Conservation (phyloP, 2,329 filamentous ascomycete genomes). For the Nannizzia gypsea region DNA sequence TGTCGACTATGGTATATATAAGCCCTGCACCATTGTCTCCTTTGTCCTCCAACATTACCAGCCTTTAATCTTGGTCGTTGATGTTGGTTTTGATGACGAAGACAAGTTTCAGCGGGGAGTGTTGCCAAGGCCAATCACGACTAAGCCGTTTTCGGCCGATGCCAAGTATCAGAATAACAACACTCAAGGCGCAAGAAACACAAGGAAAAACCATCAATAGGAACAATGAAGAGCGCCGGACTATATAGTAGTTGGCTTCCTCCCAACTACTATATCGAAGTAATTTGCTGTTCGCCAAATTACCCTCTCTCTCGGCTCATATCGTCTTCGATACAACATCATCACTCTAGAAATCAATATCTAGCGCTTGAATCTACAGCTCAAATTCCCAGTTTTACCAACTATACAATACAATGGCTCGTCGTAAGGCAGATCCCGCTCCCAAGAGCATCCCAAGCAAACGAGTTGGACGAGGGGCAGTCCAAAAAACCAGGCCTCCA, state of each 20-base stretch:
- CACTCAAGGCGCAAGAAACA: neutral
- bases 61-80: neutral
- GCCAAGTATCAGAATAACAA: neutral
- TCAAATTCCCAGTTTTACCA: no score
- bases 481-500: neutral
- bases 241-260: neutral
- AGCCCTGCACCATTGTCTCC: neutral
- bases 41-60: neutral
- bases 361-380: no score
- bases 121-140: neutral
- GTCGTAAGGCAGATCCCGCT: no score
- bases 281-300: neutral
- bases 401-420: no score
- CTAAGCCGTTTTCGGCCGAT: neutral
- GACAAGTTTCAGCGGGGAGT: neutral
- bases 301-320: no score
- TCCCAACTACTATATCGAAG: neutral
- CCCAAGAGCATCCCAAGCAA: no score
- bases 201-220: neutral
- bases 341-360: no score
- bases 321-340: no score
- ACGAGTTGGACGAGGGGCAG: no score
- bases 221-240: neutral
- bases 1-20: neutral
- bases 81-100: conserved; percentile 1